Evolutionary conservation across 2,329 filamentous ascomycete genomes (phyloP).

Genomic region (Penicillium hesseltinei): DNA sequence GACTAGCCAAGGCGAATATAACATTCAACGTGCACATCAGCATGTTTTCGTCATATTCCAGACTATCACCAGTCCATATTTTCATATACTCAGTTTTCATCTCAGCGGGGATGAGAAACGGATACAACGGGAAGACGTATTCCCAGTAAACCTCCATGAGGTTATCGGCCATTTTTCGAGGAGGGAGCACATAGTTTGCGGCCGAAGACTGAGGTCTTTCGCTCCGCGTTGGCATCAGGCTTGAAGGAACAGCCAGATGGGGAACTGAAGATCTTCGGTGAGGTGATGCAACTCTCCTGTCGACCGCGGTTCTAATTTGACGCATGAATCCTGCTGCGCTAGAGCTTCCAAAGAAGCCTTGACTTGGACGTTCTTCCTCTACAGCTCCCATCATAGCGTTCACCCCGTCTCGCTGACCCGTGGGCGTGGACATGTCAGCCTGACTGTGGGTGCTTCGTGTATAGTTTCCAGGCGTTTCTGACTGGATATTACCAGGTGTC

Average conservation of each 20-base stretch:
- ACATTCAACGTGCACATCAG: slow-evolving; percentile 49
- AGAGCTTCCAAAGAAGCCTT: slow-evolving; percentile 50
- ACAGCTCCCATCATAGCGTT: slow-evolving; percentile 50
- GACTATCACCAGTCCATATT: slow-evolving; percentile 41
- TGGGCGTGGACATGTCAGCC: not conserved
- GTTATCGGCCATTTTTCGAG: slow-evolving; percentile 47
- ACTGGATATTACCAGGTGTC: not conserved
- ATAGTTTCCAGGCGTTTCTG: not conserved
- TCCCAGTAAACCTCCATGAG: slow-evolving; percentile 50
- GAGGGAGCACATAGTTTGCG: slow-evolving; percentile 44
- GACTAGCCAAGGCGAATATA: slow-evolving; percentile 49
- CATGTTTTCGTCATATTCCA: slow-evolving; percentile 43
- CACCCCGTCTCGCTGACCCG: slow-evolving; percentile 29
- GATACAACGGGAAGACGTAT: slow-evolving; percentile 49
- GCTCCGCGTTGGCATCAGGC: slow-evolving; percentile 22
- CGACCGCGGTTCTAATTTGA: slow-evolving; percentile 48
- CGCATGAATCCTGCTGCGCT: slow-evolving; percentile 50
- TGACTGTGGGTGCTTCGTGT: not conserved
- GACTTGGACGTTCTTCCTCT: slow-evolving; percentile 42
- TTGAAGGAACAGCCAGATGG: slow-evolving; percentile 14
- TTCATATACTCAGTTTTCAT: slow-evolving; percentile 43
- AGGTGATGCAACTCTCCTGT: slow-evolving; percentile 29
- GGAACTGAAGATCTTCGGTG: slow-evolving; percentile 18
- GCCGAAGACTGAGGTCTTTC: slow-evolving; percentile 7
- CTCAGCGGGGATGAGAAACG: slow-evolving; percentile 42